A percentile compares a stretch with the other conserved stretches of the same genome.
phyloP scores from a whole-genome alignment of 2,329 filamentous ascomycete species.

The Gnomoniopsis smithogilvyi region DNA sequence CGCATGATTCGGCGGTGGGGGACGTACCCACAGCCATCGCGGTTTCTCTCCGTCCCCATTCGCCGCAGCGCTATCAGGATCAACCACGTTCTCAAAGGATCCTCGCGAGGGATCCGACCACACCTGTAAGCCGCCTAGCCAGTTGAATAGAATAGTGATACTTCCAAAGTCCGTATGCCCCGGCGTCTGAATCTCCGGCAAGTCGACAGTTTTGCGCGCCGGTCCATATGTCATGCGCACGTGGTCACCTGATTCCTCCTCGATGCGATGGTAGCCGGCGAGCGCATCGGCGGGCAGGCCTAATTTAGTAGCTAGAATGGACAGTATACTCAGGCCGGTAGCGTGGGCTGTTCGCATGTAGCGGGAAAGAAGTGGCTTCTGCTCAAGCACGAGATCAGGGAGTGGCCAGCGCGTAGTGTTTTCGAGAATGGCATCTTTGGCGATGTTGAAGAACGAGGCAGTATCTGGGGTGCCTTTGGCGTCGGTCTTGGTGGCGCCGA shows the following conservation, averaged over 20 bases:
- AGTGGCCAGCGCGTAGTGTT: slow-evolving; percentile 13
- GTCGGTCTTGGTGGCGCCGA: slow-evolving; percentile 16
- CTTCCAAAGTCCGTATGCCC: slow-evolving; percentile 36
- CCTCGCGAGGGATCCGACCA: slow-evolving; percentile 16
- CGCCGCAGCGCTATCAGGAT: slow-evolving; percentile 7
- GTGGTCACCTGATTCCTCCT: slow-evolving; percentile 18
- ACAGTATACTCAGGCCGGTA: slow-evolving; percentile 14
- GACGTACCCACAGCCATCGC: slow-evolving; percentile 32
- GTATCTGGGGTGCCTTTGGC: slow-evolving; percentile 14
- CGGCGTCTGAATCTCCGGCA: slow-evolving; percentile 16
- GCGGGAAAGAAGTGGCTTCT: slow-evolving; percentile 11
- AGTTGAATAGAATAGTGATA: slow-evolving; percentile 37
- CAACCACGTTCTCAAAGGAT: slow-evolving; percentile 13
- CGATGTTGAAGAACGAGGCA: slow-evolving; percentile 18
- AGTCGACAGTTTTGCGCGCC: slow-evolving; percentile 9
- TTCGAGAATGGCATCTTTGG: slow-evolving; percentile 19
- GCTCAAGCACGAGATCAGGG: slow-evolving; percentile 7
- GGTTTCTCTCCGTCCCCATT: not conserved
- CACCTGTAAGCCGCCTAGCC: slow-evolving; percentile 36
- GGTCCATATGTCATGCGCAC: slow-evolving; percentile 18
- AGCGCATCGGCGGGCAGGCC: slow-evolving; percentile 11
- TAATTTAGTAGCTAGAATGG: slow-evolving; percentile 7
- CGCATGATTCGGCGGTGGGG: slow-evolving; percentile 27
- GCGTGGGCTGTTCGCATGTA: slow-evolving; percentile 14
- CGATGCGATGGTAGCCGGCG: slow-evolving; percentile 13